phyloP scores from a whole-genome alignment of 352 stramenopile species.

The Thraustochytrium striatum region DNA sequence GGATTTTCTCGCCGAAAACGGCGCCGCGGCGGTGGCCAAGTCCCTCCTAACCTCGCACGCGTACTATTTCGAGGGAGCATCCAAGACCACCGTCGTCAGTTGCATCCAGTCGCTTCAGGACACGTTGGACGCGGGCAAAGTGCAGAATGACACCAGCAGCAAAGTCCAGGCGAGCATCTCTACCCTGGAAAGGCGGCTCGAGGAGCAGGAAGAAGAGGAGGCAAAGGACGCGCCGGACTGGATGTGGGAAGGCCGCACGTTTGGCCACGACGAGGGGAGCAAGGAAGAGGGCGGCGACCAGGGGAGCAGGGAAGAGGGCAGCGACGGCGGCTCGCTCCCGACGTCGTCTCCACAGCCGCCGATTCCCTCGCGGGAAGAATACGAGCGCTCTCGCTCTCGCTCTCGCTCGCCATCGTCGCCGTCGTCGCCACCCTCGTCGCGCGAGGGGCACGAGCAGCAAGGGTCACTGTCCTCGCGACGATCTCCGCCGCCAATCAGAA shows the following conservation, averaged over 20 bases:
- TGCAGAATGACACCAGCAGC: neutral
- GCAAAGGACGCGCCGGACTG: neutral
- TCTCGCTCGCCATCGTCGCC: neutral
- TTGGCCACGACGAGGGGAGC: neutral
- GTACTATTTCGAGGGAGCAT: too few relatives aligned
- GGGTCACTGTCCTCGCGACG: too few relatives aligned
- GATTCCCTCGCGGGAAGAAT: too few relatives aligned
- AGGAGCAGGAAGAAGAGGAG: neutral
- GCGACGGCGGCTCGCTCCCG: too few relatives aligned
- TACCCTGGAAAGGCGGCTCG: neutral
- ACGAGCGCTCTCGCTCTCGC: too few relatives aligned
- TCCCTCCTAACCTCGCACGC: neutral
- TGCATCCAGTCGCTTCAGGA: too few relatives aligned
- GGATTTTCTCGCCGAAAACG: neutral
- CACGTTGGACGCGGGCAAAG: neutral
- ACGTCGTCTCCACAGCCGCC: too few relatives aligned
- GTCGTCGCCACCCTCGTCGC: neutral
- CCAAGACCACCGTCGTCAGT: too few relatives aligned
- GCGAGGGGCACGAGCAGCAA: neutral
- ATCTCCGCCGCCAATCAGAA: too few relatives aligned
- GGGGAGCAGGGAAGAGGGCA: neutral
- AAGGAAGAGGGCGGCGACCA: neutral
- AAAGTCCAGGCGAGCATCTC: neutral
- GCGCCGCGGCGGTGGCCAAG: neutral
- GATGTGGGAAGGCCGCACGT: slow-evolving; percentile 26